Percentiles rank a stretch among this genome's conserved stretches.
These are phyloP conservation scores for Saccharomycopsis olivae DNA, from an alignment of 805 yeast genomes.

Conservation along the genomic window DNA sequence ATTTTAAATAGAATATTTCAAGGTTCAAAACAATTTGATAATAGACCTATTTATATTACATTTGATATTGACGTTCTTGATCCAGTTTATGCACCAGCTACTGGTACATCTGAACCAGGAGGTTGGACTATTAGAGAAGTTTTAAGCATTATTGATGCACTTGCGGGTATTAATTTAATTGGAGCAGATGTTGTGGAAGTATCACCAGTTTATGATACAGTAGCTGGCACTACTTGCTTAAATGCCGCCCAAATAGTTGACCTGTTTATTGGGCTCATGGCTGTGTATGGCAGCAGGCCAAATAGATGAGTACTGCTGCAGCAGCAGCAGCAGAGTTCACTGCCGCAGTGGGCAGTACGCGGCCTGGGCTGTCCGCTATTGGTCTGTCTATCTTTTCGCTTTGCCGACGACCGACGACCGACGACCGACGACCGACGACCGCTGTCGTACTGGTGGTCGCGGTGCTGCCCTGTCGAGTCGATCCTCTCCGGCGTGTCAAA, in stretches of 20 bases:
- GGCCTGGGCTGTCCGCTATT: no score
- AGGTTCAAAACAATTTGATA: slow-evolving; percentile 9
- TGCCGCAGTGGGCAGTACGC: no score
- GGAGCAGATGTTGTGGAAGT: slow-evolving; percentile 69
- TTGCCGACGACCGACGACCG: no score
- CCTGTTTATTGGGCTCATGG: slow-evolving; percentile 36
- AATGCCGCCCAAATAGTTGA: slow-evolving; percentile 53
- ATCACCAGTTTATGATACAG: slow-evolving; percentile 44
- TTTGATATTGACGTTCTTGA: slow-evolving; percentile 52
- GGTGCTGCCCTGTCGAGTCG: no score
- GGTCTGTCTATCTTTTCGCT: no score
- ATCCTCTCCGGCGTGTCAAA: no score
- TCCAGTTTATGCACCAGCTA: slow-evolving; percentile 55
- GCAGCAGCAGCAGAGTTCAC: no score
- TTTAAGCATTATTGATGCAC: slow-evolving; percentile 41
- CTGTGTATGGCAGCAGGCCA: no score
- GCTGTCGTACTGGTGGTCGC: no score
- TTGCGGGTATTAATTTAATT: slow-evolving; percentile 45
- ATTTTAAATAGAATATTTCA: slow-evolving; percentile 24
- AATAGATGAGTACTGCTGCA: no score
- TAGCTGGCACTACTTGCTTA: slow-evolving; percentile 44
- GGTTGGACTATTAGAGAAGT: slow-evolving; percentile 56
- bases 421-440: no score
- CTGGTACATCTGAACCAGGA: slow-evolving; percentile 63
- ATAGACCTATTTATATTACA: slow-evolving; percentile 28